Conservation (phyloP, 2,329 filamentous ascomycete genomes). For the Botrytis medusae region DNA sequence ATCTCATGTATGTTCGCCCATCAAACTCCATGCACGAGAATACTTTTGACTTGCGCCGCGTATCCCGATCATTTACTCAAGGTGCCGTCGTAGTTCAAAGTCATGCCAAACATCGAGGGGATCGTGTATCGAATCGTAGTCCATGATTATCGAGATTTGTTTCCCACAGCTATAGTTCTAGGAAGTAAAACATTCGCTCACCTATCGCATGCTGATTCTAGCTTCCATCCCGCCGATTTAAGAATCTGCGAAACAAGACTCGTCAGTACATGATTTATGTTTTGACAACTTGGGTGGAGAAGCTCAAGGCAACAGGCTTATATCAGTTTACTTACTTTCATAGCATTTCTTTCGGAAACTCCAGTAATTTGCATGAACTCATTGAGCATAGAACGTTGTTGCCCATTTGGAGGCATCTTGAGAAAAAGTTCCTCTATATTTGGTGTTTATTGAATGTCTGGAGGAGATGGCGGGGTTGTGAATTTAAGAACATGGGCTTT, state of each 20-base stretch:
- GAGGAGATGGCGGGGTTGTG: slow-evolving; percentile 16
- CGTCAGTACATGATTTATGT: slow-evolving; percentile 29
- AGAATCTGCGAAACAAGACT: slow-evolving; percentile 38
- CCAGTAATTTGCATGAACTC: slow-evolving; percentile 40
- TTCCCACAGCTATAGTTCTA: background rate
- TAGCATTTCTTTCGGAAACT: slow-evolving; percentile 36
- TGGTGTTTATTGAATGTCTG: background rate
- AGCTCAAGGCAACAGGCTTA: slow-evolving; percentile 15
- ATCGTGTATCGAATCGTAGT: background rate
- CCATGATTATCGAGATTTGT: background rate
- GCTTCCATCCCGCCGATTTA: slow-evolving; percentile 41
- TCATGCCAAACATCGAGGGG: background rate
- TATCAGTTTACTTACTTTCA: slow-evolving; percentile 33
- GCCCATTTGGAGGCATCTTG: slow-evolving; percentile 37
- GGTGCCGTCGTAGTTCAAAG: too few species aligned
- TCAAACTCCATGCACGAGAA: background rate
- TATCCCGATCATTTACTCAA: background rate
- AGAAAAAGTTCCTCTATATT: slow-evolving; percentile 4
- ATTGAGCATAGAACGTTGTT: slow-evolving; percentile 31
- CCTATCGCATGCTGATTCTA: slow-evolving; percentile 43
- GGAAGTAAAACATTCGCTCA: slow-evolving; percentile 34
- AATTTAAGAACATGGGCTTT: background rate
- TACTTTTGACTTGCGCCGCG: background rate
- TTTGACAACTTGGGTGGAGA: background rate
- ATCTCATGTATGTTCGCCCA: background rate